These are phyloP conservation scores for Podosphaera xanthii DNA, from an alignment of 2,329 filamentous ascomycete species.

Conservation along the genomic window DNA sequence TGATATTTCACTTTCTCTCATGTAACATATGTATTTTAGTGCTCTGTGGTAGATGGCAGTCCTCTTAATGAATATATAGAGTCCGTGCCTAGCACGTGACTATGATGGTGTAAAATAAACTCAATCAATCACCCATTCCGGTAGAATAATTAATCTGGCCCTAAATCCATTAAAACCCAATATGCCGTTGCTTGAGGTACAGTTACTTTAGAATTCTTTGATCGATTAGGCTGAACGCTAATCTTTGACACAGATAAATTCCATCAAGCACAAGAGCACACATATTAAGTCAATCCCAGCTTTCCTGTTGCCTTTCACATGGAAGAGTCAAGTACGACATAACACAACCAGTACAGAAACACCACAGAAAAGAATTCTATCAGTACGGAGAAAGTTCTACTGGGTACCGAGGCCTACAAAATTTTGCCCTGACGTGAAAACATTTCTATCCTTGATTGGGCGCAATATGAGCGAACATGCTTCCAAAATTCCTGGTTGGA, in stretches of 20 bases:
- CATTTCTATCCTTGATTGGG: slow-evolving; percentile 80
- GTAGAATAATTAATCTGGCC: too few relatives aligned
- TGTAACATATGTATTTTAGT: too few relatives aligned
- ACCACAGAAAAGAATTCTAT: neutral
- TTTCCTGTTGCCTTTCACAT: neutral
- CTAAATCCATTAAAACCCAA: too few relatives aligned
- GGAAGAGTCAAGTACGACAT: neutral
- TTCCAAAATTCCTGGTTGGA: slow-evolving; percentile 76
- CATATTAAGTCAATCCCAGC: neutral
- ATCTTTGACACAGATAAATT: neutral
- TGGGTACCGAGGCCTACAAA: slow-evolving; percentile 48
- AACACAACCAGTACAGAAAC: neutral
- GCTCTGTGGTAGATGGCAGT: too few relatives aligned
- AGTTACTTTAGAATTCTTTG: too few relatives aligned
- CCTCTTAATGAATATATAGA: too few relatives aligned
- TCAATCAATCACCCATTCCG: too few relatives aligned
- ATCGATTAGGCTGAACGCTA: neutral
- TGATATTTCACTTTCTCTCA: too few relatives aligned
- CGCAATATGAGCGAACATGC: slow-evolving; percentile 64
- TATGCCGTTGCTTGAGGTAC: too few relatives aligned
- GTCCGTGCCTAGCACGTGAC: too few relatives aligned
- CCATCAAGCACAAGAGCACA: neutral
- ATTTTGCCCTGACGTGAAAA: slow-evolving; percentile 63
- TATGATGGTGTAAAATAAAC: too few relatives aligned
- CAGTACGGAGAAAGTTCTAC: neutral